These are phyloP conservation scores for Eutypella sp. DNA, from an alignment of 2,329 filamentous ascomycete genomes.

Conservation along the genomic window DNA sequence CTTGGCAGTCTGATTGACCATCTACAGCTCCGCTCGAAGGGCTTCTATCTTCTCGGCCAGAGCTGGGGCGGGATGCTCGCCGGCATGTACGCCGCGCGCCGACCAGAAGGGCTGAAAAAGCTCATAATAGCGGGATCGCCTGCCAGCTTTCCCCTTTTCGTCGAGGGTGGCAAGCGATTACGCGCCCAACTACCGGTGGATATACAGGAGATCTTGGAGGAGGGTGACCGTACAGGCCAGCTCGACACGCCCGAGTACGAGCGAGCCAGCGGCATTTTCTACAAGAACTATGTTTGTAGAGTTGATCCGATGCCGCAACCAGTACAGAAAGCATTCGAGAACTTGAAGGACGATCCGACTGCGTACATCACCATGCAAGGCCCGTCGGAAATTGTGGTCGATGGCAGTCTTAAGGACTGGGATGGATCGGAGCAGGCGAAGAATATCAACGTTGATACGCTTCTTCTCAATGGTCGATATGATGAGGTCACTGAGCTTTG, in stretches of 20 bases:
- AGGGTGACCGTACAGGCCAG: slow-evolving; percentile 12
- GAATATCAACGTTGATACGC: slow-evolving; percentile 12
- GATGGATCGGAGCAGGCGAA: slow-evolving; percentile 16
- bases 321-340: slow-evolving; percentile 6
- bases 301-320: slow-evolving; percentile 13
- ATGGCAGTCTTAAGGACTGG: slow-evolving; percentile 17
- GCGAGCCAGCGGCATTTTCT: slow-evolving; percentile 9
- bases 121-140: slow-evolving; percentile 12
- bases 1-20: not conserved
- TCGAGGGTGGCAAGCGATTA: slow-evolving; percentile 8
- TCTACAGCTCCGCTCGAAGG: not conserved
- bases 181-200: slow-evolving; percentile 12
- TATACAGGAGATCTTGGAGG: slow-evolving; percentile 10
- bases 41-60: not conserved
- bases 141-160: slow-evolving; percentile 12
- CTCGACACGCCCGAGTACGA: slow-evolving; percentile 14
- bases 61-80: slow-evolving; percentile 6
- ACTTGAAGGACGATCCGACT: slow-evolving; percentile 16
- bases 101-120: slow-evolving; percentile 8
- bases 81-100: slow-evolving; percentile 4
- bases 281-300: slow-evolving; percentile 9
- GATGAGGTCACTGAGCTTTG: slow-evolving; percentile 16
- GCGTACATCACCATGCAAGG: slow-evolving; percentile 16
- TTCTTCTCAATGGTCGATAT: slow-evolving; percentile 8
- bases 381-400: slow-evolving; percentile 17